Evolutionary conservation across 768 basidiomycete species (phyloP).

Genomic region (Candolleomyces efflorescens): DNA sequence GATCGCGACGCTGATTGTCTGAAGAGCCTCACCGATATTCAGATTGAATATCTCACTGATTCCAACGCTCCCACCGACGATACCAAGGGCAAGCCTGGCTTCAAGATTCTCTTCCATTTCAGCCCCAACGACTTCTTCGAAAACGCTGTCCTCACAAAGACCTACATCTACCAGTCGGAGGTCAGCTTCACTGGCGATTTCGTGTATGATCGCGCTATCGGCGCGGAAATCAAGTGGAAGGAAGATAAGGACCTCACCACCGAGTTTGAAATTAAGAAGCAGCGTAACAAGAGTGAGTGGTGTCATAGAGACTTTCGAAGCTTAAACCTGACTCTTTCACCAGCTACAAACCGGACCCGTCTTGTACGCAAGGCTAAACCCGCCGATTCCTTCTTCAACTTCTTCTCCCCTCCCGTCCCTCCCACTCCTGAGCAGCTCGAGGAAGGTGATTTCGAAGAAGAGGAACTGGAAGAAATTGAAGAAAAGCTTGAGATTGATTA

Average conservation of each 20-base stretch:
- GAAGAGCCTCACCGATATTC: conserved; percentile 76
- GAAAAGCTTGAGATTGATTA: conserved; percentile 95
- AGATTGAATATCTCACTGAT: conserved; percentile 66
- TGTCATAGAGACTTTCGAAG: conserved; percentile 1
- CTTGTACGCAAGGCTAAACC: conserved; percentile 83
- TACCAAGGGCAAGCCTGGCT: conserved; percentile 71
- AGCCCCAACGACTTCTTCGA: conserved; percentile 82
- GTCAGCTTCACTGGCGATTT: conserved; percentile 97
- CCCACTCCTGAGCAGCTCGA: conserved; percentile 68
- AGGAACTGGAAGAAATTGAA: conserved; percentile 87
- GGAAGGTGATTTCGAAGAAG: conserved; percentile 70
- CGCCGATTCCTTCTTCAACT: conserved; percentile 98
- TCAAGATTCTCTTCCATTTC: conserved; percentile 86
- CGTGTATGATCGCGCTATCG: conserved; percentile 91
- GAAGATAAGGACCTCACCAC: conserved; percentile 97
- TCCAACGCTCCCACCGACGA: conserved; percentile 36
- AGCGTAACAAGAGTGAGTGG: conserved; percentile 91
- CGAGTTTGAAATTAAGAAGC: conserved; percentile 98
- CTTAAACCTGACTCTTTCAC: not conserved
- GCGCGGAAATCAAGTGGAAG: conserved; percentile 96
- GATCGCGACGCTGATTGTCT: conserved; percentile 89
- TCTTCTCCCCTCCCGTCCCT: conserved; percentile 82
- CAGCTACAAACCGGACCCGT: conserved; percentile 82
- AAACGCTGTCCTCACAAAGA: conserved; percentile 82
- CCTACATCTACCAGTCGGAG: conserved; percentile 89